Base-by-base conservation (phyloP, 208 protist species). In the Trypanosoma grayi region DNA sequence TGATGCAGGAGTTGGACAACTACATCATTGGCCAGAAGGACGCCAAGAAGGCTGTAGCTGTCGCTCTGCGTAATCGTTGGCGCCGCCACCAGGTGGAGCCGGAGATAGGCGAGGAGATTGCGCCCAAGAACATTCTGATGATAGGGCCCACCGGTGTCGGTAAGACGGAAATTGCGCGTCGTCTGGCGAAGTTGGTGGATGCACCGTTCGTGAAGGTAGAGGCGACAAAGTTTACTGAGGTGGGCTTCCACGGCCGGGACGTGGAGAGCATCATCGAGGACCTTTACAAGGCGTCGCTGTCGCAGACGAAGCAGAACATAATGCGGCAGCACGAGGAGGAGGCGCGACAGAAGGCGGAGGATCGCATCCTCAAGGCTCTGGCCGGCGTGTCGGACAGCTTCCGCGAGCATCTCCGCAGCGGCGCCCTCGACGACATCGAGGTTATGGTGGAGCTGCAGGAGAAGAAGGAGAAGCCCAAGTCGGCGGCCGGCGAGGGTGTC, bases 191-290 rank as follows among this genome's bases (percentile, higher is more conserved):
- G 75, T 77, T 99, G 48, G 84, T 98, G 8, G 85, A 98, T 56
- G 96, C 97, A 10, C 98, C 98, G 3, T 99, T 99, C 61, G 85
- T 99, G 31, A 99, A 99, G 73, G 97, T 99, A 18, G 98, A 99
- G 75, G 97, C 97, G 4, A 99, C 98, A 13, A 99, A 99, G 83
- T 99, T 98, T 70, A 99, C 98, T 0, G 97, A 99, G 60, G 97
- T 99, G 13, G 97, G 97, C 31, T 98, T 98, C 66, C 90, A 98
- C 76, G 95, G 95, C 40, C 83, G 96, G 9, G 97, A 99, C 51
- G 97, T 99, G 24, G 97, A 99, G 73, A 95, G 87, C 56, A 98
- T 98, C 69, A 98, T 99, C 63, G 82, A 96, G 60, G 97, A 99
- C 75, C 76, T 99, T 7, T 94, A 98, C 51, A 98, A 98, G 62